Percentiles rank a stretch among this genome's conserved stretches.
Evolutionary conservation across 495 filamentous ascomycete genomes (phyloP).

Genomic region (Penicillium nucicola): DNA sequence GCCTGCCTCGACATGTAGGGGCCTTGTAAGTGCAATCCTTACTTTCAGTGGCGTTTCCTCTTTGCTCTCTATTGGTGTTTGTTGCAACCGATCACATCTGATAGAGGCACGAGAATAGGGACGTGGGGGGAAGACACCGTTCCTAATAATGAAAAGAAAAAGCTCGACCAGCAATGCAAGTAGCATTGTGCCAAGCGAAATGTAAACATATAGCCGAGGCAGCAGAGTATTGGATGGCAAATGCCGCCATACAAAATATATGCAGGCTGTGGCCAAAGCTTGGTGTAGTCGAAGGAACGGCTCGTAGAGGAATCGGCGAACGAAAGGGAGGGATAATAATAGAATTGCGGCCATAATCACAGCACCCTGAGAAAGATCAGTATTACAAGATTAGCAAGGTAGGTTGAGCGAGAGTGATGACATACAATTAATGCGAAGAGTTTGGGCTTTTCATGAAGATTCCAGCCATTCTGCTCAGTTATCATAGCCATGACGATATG

Average conservation of each 20-base stretch:
- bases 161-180: neutral
- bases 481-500: conserved; percentile 1
- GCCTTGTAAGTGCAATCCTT: neutral
- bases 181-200: neutral
- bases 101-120: conserved; percentile 7
- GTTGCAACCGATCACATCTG: conserved; percentile 1
- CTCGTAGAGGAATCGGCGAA: conserved; percentile 17
- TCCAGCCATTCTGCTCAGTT: conserved; percentile 1
- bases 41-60: conserved; percentile 5
- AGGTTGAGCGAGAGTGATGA: neutral
- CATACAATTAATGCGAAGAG: conserved; percentile 6
- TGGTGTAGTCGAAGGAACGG: conserved; percentile 24
- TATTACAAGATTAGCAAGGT: neutral
- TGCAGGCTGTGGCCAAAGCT: conserved; percentile 11
- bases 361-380: conserved; percentile 12
- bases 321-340: conserved; percentile 15
- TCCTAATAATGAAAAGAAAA: conserved; percentile 4
- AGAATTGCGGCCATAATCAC: conserved; percentile 8
- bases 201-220: conserved; percentile 6
- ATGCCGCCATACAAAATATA: conserved; percentile 22
- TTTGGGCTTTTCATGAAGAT: neutral
- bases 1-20: conserved; percentile 18
- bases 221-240: conserved; percentile 7
- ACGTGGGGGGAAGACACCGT: conserved; percentile 1
- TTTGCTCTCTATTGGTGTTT: neutral